Evolutionary conservation across 1,139 yeast species (phyloP).

Genomic region (Geotrichum reessii): DNA sequence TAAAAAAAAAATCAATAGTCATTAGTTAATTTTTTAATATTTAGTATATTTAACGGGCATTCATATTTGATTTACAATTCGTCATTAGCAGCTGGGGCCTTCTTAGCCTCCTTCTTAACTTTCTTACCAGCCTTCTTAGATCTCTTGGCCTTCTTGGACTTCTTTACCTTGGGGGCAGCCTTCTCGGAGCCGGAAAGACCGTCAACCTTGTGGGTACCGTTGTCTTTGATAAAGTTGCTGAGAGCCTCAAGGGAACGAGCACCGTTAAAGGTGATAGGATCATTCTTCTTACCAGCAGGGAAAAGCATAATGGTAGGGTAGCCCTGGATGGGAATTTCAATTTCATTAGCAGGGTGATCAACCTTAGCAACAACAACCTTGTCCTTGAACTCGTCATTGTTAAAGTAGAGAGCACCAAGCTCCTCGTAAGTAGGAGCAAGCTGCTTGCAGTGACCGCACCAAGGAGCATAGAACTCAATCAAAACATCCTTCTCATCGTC

Average conservation of each 20-base stretch:
- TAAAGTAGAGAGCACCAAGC: slow-evolving; percentile 61
- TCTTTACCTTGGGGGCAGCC: slow-evolving; percentile 29
- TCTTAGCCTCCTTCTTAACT: slow-evolving; percentile 19
- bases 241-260: slow-evolving; percentile 71
- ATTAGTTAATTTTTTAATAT: background rate
- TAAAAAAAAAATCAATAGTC: background rate
- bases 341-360: slow-evolving; percentile 88
- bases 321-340: slow-evolving; percentile 67
- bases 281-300: slow-evolving; percentile 83
- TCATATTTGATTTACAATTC: slow-evolving; percentile 18
- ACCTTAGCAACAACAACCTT: slow-evolving; percentile 75
- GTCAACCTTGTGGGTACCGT: slow-evolving; percentile 57
- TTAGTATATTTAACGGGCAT: background rate
- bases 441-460: slow-evolving; percentile 99
- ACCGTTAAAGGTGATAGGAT: slow-evolving; percentile 65
- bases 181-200: slow-evolving; percentile 39
- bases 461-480: slow-evolving; percentile 94
- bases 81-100: slow-evolving; percentile 15
- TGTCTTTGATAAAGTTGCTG: slow-evolving; percentile 60
- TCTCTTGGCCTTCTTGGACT: slow-evolving; percentile 34
- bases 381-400: slow-evolving; percentile 36
- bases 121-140: slow-evolving; percentile 20
- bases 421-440: slow-evolving; percentile 90
- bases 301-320: slow-evolving; percentile 90
- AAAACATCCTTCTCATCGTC: slow-evolving; percentile 78